These are phyloP conservation scores for Boletus subparvulus DNA, from an alignment of 768 basidiomycete genomes.

Conservation along the genomic window DNA sequence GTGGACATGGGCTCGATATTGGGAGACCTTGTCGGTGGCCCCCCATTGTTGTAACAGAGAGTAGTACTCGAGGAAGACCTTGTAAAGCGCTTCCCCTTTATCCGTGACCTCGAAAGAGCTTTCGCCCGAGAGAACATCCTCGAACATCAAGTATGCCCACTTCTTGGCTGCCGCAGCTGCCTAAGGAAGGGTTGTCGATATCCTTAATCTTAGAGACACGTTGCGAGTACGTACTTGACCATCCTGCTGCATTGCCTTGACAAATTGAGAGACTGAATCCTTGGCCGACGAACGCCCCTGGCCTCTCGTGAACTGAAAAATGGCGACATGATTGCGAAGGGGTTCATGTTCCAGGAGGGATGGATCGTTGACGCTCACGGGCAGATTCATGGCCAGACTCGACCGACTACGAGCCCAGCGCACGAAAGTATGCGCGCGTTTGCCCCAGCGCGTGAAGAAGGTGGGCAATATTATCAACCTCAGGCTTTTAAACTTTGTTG, in stretches of 20 bases:
- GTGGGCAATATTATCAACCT: neutral
- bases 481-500: too few relatives aligned
- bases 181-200: constrained; percentile 6
- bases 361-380: constrained; percentile 11
- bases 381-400: constrained; percentile 12
- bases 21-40: neutral
- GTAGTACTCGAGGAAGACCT: constrained; percentile 25
- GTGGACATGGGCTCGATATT: neutral
- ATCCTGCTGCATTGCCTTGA: constrained; percentile 12
- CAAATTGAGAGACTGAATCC: neutral
- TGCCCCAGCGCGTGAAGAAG: neutral
- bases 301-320: neutral
- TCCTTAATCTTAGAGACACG: neutral
- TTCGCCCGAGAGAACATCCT: neutral
- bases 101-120: constrained; percentile 3
- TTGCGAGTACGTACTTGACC: constrained; percentile 12
- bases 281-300: neutral
- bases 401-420: neutral
- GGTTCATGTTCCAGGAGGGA: constrained; percentile 25
- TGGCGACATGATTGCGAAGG: constrained; percentile 4
- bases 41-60: neutral
- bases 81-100: constrained; percentile 13
- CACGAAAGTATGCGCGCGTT: neutral
- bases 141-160: constrained; percentile 20
- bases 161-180: constrained; percentile 5